A percentile compares a stretch with the other conserved stretches of the same genome.
These are phyloP conservation scores for Botryotinia calthae DNA, from an alignment of 2,329 filamentous ascomycete genomes.

Conservation along the genomic window DNA sequence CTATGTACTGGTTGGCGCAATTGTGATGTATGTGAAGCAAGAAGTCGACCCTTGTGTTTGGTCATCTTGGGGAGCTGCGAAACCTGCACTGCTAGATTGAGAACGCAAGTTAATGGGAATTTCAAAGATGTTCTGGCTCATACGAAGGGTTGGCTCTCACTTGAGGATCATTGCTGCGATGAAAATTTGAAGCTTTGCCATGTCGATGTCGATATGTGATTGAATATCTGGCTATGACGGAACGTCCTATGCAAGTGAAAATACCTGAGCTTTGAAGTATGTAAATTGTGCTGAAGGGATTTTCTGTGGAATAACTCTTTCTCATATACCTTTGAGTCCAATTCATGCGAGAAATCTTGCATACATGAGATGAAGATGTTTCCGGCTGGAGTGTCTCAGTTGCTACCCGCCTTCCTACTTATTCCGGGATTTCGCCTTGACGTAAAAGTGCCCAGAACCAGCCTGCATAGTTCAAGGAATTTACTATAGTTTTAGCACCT, in stretches of 20 bases:
- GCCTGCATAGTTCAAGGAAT: conserved; percentile 2
- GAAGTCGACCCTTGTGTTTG: conserved; percentile 16
- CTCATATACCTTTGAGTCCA: neutral
- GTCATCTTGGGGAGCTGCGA: conserved; percentile 20
- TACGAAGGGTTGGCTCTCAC: neutral
- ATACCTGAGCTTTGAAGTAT: neutral
- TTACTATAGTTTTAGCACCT: neutral
- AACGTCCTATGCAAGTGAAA: neutral
- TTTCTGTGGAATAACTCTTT: neutral
- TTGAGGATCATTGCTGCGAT: neutral
- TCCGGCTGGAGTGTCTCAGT: neutral
- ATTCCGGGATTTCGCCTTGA: neutral
- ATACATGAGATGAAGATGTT: conserved; percentile 2
- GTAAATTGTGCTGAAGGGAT: neutral
- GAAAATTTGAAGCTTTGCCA: conserved; percentile 6
- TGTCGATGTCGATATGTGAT: neutral
- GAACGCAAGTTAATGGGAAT: neutral
- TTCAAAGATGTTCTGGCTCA: neutral
- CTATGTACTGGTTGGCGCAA: conserved; percentile 4
- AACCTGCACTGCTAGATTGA: conserved; percentile 15
- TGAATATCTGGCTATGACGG: neutral
- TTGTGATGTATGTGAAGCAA: conserved; percentile 23
- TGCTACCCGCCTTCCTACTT: neutral
- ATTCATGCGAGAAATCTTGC: neutral
- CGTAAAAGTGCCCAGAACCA: neutral